A percentile compares a stretch with the other conserved stretches of the same genome.
Evolutionary conservation across 345 rosid genomes (phyloP).

Genomic region (Reutealis trisperma): DNA sequence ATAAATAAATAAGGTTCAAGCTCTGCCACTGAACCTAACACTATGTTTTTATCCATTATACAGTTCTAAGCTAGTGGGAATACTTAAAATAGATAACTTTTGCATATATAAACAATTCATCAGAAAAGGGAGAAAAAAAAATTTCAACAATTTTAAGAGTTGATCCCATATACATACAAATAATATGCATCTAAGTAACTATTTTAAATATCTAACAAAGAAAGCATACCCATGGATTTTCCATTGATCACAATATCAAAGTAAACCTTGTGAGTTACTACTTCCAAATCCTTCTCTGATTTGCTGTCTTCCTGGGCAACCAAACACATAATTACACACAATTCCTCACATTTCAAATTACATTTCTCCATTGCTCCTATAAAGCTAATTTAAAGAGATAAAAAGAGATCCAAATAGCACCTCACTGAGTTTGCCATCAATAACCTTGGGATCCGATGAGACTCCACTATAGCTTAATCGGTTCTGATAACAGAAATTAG

Average conservation of each 20-base stretch:
- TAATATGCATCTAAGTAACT: not conserved
- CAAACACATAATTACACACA: not conserved
- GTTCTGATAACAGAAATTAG: constrained; percentile 38
- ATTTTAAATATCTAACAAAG: not conserved
- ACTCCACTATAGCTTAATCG: constrained; percentile 53
- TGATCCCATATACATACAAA: not conserved
- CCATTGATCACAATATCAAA: constrained; percentile 33
- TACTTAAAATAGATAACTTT: not conserved
- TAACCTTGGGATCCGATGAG: constrained; percentile 39
- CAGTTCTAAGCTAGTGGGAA: not conserved
- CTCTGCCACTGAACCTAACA: no score
- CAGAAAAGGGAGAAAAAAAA: not conserved
- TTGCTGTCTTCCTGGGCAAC: not conserved
- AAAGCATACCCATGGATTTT: constrained; percentile 20
- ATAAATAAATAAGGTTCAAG: no score
- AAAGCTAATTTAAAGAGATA: not conserved
- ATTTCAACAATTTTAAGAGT: not conserved
- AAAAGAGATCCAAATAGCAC: constrained; percentile 17
- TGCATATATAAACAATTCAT: not conserved
- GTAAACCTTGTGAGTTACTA: constrained; percentile 31
- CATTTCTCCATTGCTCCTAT: not conserved
- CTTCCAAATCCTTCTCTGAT: constrained; percentile 17
- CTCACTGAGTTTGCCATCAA: constrained; percentile 30
- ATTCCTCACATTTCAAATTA: not conserved
- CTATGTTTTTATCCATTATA: no score